These are phyloP conservation scores for Aspergillus floridensis DNA, from an alignment of 2,329 filamentous ascomycete genomes.

Conservation along the genomic window DNA sequence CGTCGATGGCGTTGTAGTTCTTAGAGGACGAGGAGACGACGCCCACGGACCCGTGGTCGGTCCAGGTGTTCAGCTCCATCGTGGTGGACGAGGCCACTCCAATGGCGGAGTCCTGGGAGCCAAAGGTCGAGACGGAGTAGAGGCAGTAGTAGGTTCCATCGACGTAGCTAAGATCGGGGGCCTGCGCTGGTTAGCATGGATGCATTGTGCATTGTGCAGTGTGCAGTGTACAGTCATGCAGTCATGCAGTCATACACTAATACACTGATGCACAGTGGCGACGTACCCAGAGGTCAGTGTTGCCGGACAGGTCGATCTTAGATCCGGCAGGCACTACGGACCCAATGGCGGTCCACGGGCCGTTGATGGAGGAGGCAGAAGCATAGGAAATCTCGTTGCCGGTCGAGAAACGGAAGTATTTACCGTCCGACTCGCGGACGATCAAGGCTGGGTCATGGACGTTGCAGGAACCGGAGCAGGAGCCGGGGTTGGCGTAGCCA, in stretches of 20 bases:
- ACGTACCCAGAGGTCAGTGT: conserved; percentile 51
- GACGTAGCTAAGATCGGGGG: conserved; percentile 62
- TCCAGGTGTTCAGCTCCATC: conserved; percentile 38
- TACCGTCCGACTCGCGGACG: conserved; percentile 47
- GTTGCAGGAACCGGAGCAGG: conserved; percentile 32
- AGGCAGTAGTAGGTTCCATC: conserved; percentile 62
- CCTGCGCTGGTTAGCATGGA: conserved; percentile 42
- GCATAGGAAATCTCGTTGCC: conserved; percentile 51
- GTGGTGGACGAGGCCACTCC: conserved; percentile 54
- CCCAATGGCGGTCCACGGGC: conserved; percentile 52
- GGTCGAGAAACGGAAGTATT: conserved; percentile 55
- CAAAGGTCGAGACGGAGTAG: conserved; percentile 64
- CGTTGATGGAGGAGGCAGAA: conserved; percentile 47
- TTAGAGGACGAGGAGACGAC: conserved; percentile 40
- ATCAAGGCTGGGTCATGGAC: conserved; percentile 52
- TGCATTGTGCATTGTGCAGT: background rate
- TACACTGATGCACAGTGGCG: background rate
- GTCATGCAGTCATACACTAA: no score
- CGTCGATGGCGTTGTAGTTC: conserved; percentile 61
- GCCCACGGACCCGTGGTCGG: conserved; percentile 33
- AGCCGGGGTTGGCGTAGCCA: conserved; percentile 31
- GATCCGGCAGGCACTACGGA: conserved; percentile 48
- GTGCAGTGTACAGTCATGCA: no score
- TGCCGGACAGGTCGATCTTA: conserved; percentile 47
- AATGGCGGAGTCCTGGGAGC: conserved; percentile 60